These are phyloP conservation scores for Taphrina sp. DNA, from an alignment of 1,139 yeast genomes.

Conservation along the genomic window DNA sequence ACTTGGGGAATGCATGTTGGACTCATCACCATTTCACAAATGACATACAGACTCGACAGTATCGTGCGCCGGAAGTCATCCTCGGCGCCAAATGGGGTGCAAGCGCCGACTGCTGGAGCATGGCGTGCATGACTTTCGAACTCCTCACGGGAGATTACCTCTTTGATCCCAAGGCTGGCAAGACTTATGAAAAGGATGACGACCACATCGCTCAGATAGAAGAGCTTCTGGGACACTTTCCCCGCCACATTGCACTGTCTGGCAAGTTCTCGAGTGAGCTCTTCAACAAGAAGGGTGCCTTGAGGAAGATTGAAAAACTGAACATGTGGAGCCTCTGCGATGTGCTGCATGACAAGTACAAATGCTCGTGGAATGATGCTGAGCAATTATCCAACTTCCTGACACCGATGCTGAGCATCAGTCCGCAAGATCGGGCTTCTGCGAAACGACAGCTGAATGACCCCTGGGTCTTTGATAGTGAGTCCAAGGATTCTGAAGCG, in stretches of 20 bases:
- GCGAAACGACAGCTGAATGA: constrained; percentile 45
- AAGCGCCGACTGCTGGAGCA: constrained; percentile 78
- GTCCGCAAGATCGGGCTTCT: constrained; percentile 70
- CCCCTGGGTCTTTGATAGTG: constrained; percentile 23
- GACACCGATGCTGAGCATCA: constrained; percentile 67
- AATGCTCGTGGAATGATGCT: constrained; percentile 57
- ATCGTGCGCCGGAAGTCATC: constrained; percentile 75
- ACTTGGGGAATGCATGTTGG: constrained; percentile 84
- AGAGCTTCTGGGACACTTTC: constrained; percentile 65
- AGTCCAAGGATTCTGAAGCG: not conserved
- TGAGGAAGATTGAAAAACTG: constrained; percentile 60
- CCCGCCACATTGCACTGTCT: constrained; percentile 53
- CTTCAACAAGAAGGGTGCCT: constrained; percentile 56
- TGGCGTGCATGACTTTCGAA: constrained; percentile 79
- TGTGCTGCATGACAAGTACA: constrained; percentile 72
- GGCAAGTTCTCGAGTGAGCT: constrained; percentile 57
- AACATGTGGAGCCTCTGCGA: constrained; percentile 68
- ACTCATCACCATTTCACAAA: constrained; percentile 69
- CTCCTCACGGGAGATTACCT: constrained; percentile 79
- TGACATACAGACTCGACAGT: constrained; percentile 84
- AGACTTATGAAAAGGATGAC: constrained; percentile 65
- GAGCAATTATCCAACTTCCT: constrained; percentile 61
- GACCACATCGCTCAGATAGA: constrained; percentile 84
- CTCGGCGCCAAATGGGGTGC: constrained; percentile 78
- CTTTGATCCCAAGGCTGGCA: constrained; percentile 74